These are phyloP conservation scores for Articulospora tetracladia DNA, from an alignment of 495 filamentous ascomycete genomes.

Conservation along the genomic window DNA sequence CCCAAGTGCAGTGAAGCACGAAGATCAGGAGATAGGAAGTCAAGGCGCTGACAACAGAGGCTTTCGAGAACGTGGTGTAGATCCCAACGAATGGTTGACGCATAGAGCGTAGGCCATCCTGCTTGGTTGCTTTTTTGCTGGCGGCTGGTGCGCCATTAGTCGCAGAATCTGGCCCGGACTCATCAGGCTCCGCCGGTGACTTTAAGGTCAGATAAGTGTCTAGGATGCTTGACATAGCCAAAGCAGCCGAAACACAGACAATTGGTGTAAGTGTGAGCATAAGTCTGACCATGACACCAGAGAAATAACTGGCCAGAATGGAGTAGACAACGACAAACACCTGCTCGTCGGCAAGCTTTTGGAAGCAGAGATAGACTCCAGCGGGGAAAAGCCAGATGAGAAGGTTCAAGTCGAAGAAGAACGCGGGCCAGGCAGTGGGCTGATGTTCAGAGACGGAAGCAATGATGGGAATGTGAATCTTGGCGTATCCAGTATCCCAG, in stretches of 20 bases:
- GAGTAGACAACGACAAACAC: conserved; percentile 98
- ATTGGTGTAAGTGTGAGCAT: conserved; percentile 98
- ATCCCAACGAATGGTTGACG: conserved; percentile 76
- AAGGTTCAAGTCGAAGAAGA: conserved; percentile 98
- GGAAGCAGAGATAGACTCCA: conserved; percentile 98
- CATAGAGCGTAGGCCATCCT: conserved; percentile 62
- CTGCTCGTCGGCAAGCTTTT: conserved; percentile 88
- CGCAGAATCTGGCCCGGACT: conserved; percentile 37
- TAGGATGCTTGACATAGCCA: conserved; percentile 83
- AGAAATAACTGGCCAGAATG: conserved; percentile 94
- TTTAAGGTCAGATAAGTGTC: conserved; percentile 75
- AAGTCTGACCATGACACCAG: conserved; percentile 97
- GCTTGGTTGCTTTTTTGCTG: conserved; percentile 41
- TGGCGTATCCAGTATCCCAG: conserved; percentile 98
- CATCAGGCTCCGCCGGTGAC: conserved; percentile 48
- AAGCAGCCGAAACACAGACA: conserved; percentile 90
- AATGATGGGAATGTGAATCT: conserved; percentile 99
- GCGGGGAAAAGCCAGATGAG: conserved; percentile 99
- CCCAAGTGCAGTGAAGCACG: conserved; percentile 98
- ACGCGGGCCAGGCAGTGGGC: conserved; percentile 99
- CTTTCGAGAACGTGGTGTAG: conserved; percentile 76
- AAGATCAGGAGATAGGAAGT: conserved; percentile 85
- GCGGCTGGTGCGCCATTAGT: conserved; percentile 31
- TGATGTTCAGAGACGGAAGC: conserved; percentile 99
- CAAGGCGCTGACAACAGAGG: conserved; percentile 63